A percentile compares a stretch with the other conserved stretches of the same genome.
These are phyloP conservation scores for Stenocarpella maydis DNA, from an alignment of 2,329 filamentous ascomycete species.

Conservation along the genomic window DNA sequence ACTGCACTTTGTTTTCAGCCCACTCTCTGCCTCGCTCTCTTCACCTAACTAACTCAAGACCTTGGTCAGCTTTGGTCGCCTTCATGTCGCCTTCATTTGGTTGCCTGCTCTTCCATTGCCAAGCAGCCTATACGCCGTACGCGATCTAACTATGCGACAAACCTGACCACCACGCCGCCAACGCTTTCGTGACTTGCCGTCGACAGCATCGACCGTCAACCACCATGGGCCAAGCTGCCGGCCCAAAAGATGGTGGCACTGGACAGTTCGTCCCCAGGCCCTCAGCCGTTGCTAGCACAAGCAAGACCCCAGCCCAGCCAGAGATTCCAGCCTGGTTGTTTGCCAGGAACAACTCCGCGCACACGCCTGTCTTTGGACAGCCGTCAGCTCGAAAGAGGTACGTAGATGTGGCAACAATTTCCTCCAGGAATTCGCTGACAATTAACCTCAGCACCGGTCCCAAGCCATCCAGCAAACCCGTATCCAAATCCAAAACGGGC, in stretches of 20 bases:
- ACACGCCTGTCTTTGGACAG: neutral
- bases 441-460: neutral
- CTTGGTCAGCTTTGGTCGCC: neutral
- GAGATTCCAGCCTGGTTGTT: neutral
- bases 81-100: neutral
- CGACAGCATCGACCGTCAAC: neutral
- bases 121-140: too few relatives aligned
- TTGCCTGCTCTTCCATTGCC: too few relatives aligned
- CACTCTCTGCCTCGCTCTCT: neutral
- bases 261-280: too few relatives aligned
- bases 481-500: rapidly evolving
- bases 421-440: neutral
- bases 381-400: neutral
- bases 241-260: neutral
- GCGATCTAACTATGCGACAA: neutral
- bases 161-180: too few relatives aligned
- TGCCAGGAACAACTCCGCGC: conserved; percentile 1
- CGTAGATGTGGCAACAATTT: too few relatives aligned
- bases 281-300: neutral
- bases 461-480: neutral
- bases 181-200: neutral
- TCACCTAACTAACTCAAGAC: neutral
- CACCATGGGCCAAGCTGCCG: neutral
- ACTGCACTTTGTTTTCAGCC: neutral
- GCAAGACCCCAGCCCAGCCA: neutral